Evolutionary conservation across 495 filamentous ascomycete species (phyloP), one percentile per base, ranked within the genome.

Genomic region (Hypoxylon lienhwacheense): DNA sequence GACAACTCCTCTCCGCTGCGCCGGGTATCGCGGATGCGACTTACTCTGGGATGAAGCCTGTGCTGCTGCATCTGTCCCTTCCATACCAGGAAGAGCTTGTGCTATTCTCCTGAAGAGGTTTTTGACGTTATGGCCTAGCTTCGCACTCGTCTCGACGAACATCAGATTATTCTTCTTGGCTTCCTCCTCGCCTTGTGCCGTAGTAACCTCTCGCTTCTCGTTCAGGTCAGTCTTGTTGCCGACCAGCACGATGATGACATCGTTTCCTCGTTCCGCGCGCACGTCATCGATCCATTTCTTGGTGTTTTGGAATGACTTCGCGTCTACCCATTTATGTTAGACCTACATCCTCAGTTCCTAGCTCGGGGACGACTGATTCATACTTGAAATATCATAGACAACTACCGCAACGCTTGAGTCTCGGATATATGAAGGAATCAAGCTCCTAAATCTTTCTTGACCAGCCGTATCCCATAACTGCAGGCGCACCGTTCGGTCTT

Each of bases 241-340:
- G 25, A 98, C 93, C 12, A 98, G 77, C 47, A 98, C 93, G 66
- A 98, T 97, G 59, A 98, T 98, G 31, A 98, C 93, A 67, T 98
- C 93, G 73, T 93, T 95, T 2, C 93, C 93, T 53, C 93, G 84
- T 77, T 98, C 93, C 25, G 91, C 91, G 31, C 93, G 85, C 39
- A 98, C 93, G 68, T 98, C 93, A 66, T 98, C 93, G 40, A 98
- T 93, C 93, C 93, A 98, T 84, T 98, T 98, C 53, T 89, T 81
- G 19, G 93, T 97, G 72, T 98, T 96, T 66, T 93, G 85, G 79
- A 98, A 98, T 49, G 88, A 91, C 69, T 96, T 96, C 52, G 86
- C 83, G 68, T 91, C 83, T 85, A 48, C 11, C 32, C 36, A 37
- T 8, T 8, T 29, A 24, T 51, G 46, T 71, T 46, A 66, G 58